Conservation (phyloP, 1,284 basidiomycete species). For the Cutaneotrichosporon dermatis region DNA sequence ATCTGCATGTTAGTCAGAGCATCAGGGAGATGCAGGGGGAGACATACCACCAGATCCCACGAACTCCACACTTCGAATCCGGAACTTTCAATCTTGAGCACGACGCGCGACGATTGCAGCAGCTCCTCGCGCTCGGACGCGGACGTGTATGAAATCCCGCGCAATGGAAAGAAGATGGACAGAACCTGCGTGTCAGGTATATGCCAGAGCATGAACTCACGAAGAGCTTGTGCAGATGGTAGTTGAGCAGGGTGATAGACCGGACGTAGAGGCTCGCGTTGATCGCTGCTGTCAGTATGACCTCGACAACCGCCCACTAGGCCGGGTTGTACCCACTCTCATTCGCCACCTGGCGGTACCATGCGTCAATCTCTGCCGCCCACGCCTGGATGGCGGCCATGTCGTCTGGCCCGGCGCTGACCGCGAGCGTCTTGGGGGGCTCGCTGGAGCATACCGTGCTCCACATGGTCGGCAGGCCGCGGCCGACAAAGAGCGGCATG, state of each 20-base stretch:
- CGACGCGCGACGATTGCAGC: constrained; percentile 19
- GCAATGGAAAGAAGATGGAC: constrained; percentile 21
- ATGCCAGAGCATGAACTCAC: constrained; percentile 1
- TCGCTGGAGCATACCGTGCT: constrained; percentile 16
- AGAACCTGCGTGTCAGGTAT: constrained; percentile 6
- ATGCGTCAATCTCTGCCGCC: constrained; percentile 22
- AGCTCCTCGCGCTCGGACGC: constrained; percentile 14
- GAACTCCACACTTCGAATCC: constrained; percentile 26
- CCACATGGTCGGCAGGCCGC: constrained; percentile 24
- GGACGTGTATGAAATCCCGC: constrained; percentile 13
- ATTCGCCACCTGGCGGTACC: constrained; percentile 13
- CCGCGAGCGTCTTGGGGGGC: neutral
- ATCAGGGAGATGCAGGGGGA: too few relatives aligned
- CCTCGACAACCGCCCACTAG: too few relatives aligned
- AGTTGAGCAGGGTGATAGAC: constrained; percentile 23
- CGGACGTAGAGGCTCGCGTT: constrained; percentile 14
- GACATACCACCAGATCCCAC: constrained; percentile 22
- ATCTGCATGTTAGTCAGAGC: too few relatives aligned
- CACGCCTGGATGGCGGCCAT: constrained; percentile 17
- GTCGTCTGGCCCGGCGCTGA: constrained; percentile 14
- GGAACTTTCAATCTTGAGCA: constrained; percentile 18
- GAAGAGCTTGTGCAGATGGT: constrained; percentile 26
- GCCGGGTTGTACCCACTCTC: too few relatives aligned
- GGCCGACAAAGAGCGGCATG: constrained; percentile 23
- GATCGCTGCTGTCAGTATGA: constrained; percentile 6